Evolutionary conservation across 495 filamentous ascomycete genomes (phyloP), one percentile per base, ranked within the genome.

Genomic region (Lasiosphaeris hirsuta): DNA sequence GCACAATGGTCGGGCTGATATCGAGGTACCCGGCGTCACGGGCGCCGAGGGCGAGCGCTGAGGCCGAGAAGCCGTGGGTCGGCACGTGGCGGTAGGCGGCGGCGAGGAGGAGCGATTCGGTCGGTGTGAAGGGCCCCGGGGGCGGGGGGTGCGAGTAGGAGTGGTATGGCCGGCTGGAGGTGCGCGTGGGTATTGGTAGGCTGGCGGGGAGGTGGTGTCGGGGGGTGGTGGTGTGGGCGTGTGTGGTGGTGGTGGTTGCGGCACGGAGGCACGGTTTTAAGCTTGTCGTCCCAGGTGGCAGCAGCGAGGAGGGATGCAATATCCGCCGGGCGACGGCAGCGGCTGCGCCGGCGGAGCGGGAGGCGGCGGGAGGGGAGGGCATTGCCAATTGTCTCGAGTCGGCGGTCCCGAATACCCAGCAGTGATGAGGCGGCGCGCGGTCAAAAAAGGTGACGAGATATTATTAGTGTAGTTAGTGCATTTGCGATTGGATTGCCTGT

Each of bases 21-120:
- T 94, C 90, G 42, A 91, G 86, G 72, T 92, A 96, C 46, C 90
- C 89, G 30, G 83, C 83, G 63, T 93, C 89, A 63, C 86, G 85
- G 40, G 89, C 88, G 63, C 92, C 94, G 38, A 88, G 80, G 41
- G 83, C 80, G 8, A 98, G 80, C 3, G 92, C 75, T 8, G 81
- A 72, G 33, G 67, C 62, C 2, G 89, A 87, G 81, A 97, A 97
- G 67, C 95, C 94, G 69, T 92, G 84, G 33, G 71, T 55, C 44
- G 91, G 91, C 40, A 97, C 86, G 72, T 94, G 89, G n/a, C 63
- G 53, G 64, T 92, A 82, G 23, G 92, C 84, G 7, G 90, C 82
- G 54, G 87, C 78, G 58, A 98, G 91, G 71, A 97, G 93, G 54
- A 83, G 75, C 13, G 75, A 73, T 78, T 96, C 90, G 61, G 84